These are phyloP conservation scores for Xylaria curta DNA, from an alignment of 495 filamentous ascomycete species.

Conservation along the genomic window DNA sequence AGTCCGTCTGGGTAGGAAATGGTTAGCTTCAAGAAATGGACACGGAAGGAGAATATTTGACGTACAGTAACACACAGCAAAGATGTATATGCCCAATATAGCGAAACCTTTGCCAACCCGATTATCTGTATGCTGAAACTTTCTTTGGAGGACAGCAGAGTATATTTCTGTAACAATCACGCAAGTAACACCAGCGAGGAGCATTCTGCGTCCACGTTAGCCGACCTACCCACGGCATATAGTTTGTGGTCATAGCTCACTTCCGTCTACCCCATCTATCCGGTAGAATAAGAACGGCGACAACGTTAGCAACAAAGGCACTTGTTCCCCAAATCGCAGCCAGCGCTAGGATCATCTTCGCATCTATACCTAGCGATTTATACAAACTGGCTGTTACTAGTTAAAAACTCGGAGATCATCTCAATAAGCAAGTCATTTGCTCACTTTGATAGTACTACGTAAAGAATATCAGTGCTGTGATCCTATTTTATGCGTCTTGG, in stretches of 20 bases:
- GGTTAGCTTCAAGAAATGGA: not conserved
- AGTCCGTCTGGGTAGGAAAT: slow-evolving; percentile 46
- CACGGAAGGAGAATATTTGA: not conserved
- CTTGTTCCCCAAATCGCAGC: slow-evolving; percentile 63
- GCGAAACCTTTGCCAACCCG: slow-evolving; percentile 65
- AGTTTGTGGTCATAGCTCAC: slow-evolving; percentile 33
- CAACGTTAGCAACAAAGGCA: slow-evolving; percentile 58
- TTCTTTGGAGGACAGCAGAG: slow-evolving; percentile 62
- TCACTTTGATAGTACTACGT: slow-evolving; percentile 18
- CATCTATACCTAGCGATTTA: slow-evolving; percentile 61
- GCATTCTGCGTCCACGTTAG: slow-evolving; percentile 43
- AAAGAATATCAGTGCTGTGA: not conserved
- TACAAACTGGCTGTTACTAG: slow-evolving; percentile 50
- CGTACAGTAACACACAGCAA: slow-evolving; percentile 57
- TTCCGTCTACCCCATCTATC: slow-evolving; percentile 68
- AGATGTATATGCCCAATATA: slow-evolving; percentile 65
- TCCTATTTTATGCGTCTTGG: not conserved
- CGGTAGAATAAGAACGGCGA: slow-evolving; percentile 61
- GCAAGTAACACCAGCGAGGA: slow-evolving; percentile 56
- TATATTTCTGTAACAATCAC: slow-evolving; percentile 65
- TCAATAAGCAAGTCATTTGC: not conserved
- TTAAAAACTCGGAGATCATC: not conserved
- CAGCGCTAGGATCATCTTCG: slow-evolving; percentile 58
- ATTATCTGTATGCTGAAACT: slow-evolving; percentile 63
- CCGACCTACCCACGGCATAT: not conserved